phyloP scores from a whole-genome alignment of 2,329 filamentous ascomycete genomes.

The Diaporthe nobilis region DNA sequence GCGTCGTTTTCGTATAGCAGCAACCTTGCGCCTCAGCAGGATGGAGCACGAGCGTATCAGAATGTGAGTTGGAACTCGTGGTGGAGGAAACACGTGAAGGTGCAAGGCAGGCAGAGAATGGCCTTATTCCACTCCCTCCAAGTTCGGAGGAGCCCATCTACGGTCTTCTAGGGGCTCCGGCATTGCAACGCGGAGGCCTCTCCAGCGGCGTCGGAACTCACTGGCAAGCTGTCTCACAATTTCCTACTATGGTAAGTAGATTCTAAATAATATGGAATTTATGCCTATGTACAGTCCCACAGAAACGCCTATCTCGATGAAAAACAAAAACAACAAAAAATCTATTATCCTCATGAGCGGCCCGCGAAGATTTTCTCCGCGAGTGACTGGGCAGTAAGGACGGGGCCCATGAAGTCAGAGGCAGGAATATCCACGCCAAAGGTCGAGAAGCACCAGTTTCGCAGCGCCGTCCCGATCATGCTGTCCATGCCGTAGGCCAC shows the following conservation, averaged over 20 bases:
- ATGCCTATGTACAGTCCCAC: not conserved
- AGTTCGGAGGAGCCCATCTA: too few species aligned
- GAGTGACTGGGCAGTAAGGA: not conserved
- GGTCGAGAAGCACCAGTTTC: slow-evolving; percentile 52
- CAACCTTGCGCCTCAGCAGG: not conserved
- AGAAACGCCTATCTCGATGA: not conserved
- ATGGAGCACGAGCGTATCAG: not conserved
- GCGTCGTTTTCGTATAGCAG: not conserved
- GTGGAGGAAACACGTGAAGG: not conserved
- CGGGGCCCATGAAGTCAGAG: slow-evolving; percentile 40
- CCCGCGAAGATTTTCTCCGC: slow-evolving; percentile 1
- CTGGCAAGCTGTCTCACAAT: not conserved
- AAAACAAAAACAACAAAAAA: not conserved
- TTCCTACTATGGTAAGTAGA: not conserved
- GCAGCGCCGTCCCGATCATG: slow-evolving; percentile 57
- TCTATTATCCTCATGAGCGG: not conserved
- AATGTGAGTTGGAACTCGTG: not conserved
- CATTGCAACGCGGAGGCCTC: too few species aligned
- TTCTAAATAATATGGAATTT: not conserved
- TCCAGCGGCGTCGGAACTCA: not conserved
- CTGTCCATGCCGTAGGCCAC: slow-evolving; percentile 55
- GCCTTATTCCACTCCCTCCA: too few species aligned
- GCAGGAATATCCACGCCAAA: slow-evolving; percentile 54
- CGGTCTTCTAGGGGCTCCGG: too few species aligned
- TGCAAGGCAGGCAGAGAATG: too few species aligned